Base-by-base conservation (phyloP, 139 green algal genomes). In the Chlamydomonas urium region DNA sequence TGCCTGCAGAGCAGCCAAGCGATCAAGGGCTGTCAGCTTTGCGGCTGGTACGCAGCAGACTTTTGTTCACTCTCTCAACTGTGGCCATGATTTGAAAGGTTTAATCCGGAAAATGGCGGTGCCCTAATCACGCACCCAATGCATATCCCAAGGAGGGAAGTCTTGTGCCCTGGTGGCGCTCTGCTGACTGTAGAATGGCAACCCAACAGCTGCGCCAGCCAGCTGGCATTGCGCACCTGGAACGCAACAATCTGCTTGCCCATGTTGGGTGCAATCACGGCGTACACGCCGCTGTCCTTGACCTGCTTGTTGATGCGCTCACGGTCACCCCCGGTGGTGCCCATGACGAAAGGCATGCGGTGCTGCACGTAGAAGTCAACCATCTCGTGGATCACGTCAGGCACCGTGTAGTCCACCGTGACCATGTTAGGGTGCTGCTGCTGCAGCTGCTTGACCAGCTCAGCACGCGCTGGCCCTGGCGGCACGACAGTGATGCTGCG, bases 251-350 rank as follows among this genome's bases (percentile, higher is more conserved):
- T 89, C 83, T 98, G 95, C 87, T 99, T 99, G 62, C 95, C 95
- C 95, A 99, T 99, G 69, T 99, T 92, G 14, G 96, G 93, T 3
- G 96, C 96, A 38, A 99, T 97, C 1, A 99, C 94, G 4, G 94
- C 94, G 74, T 95, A 96, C 21, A 82, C 47, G 17, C 79, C 85
- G 2, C 85, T 72, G 1, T 66, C 76, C 28, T 82, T 21, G 4
- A 92, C 88, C 47, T 81, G 38, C 63, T 38, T 38, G 5, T 14
- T 29, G 19, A 68, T 68, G 8, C 60, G 33, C 32, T 48, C 33
- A 26, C 96, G 73, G 79, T 99, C 94, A 0, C 94, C 96, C 4
- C 96, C 96, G 0, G 95, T 98, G 21, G 96, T 99, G 53, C 96
- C 96, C 94, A 99, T 98, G 2, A 99, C 96, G 80, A 99, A 99